Percentiles rank a stretch among this genome's conserved stretches.
phyloP scores from a whole-genome alignment of 306 rosid species.

The Trichosanthes truncata region DNA sequence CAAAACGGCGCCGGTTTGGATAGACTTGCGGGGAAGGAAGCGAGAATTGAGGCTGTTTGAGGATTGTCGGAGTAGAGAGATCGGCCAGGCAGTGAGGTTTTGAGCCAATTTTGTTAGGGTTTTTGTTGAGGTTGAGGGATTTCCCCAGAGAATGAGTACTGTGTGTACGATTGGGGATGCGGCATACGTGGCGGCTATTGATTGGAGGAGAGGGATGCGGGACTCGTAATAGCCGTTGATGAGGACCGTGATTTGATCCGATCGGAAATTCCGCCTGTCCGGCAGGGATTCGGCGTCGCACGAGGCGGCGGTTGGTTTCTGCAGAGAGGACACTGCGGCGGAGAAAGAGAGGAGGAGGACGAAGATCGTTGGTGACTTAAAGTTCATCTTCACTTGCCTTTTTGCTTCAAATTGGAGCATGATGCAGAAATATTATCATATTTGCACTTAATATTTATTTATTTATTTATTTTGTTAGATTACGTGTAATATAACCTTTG shows the following conservation, averaged over 20 bases:
- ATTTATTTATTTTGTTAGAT: background rate
- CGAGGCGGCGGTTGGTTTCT: slow-evolving; percentile 11
- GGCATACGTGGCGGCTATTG: slow-evolving; percentile 51
- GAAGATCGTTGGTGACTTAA: background rate
- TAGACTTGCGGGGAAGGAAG: slow-evolving; percentile 50
- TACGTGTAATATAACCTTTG: background rate
- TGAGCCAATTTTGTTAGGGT: slow-evolving; percentile 27
- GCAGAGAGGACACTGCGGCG: slow-evolving; percentile 11
- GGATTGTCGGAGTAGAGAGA: slow-evolving; percentile 36
- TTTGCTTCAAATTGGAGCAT: background rate
- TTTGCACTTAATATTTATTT: background rate
- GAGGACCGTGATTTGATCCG: slow-evolving; percentile 56
- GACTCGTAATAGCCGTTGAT: slow-evolving; percentile 76
- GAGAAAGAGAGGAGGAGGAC: slow-evolving; percentile 2
- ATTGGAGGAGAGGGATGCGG: slow-evolving; percentile 70
- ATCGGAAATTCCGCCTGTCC: slow-evolving; percentile 29
- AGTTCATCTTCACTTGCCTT: background rate
- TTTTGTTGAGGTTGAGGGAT: slow-evolving; percentile 48
- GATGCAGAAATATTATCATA: background rate
- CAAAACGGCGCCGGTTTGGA: slow-evolving; percentile 52
- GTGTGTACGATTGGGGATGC: slow-evolving; percentile 52
- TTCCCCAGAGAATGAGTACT: slow-evolving; percentile 80
- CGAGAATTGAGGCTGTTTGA: slow-evolving; percentile 61
- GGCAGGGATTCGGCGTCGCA: slow-evolving; percentile 22
- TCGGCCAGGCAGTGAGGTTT: slow-evolving; percentile 35